Evolutionary conservation across 129 eudicot genomes (phyloP).

Genomic region (Logfia minima): DNA sequence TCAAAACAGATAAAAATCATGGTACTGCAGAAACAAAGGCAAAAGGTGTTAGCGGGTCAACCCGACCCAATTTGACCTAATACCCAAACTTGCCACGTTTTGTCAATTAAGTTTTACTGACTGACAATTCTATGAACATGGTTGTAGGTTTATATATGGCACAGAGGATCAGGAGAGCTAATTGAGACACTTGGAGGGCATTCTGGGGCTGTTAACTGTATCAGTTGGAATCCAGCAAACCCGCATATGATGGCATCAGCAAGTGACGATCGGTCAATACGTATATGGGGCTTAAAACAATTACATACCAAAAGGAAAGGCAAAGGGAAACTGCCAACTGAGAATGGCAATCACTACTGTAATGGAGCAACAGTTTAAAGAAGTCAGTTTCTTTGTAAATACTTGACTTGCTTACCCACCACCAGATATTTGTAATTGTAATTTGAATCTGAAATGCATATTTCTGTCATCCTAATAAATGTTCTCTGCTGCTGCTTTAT

Average conservation of each 20-base stretch:
- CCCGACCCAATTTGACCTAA: neutral
- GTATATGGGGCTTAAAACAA: conserved; percentile 80
- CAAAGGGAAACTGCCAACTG: conserved; percentile 22
- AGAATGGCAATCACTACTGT: conserved; percentile 58
- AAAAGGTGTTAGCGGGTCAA: conserved; percentile 28
- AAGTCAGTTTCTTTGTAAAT: conserved; percentile 31
- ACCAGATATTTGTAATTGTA: conserved; percentile 38
- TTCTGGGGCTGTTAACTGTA: conserved; percentile 87
- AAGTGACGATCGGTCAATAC: conserved; percentile 84
- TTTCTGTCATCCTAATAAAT: conserved; percentile 27
- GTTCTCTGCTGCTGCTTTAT: conserved; percentile 22
- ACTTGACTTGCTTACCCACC: conserved; percentile 31
- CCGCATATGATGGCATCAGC: conserved; percentile 96
- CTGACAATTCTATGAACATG: neutral
- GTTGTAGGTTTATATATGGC: conserved; percentile 93
- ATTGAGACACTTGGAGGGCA: conserved; percentile 65
- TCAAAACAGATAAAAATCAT: neutral
- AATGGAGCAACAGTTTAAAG: conserved; percentile 48
- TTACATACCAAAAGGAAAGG: conserved; percentile 44
- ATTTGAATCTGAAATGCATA: conserved; percentile 33
- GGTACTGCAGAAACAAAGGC: neutral
- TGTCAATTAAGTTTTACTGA: neutral
- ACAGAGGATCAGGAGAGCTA: conserved; percentile 66
- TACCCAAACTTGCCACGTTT: neutral
- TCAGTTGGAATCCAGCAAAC: conserved; percentile 87